phyloP scores from a whole-genome alignment of 441 rosid genomes.

The Lepidium campestre region DNA sequence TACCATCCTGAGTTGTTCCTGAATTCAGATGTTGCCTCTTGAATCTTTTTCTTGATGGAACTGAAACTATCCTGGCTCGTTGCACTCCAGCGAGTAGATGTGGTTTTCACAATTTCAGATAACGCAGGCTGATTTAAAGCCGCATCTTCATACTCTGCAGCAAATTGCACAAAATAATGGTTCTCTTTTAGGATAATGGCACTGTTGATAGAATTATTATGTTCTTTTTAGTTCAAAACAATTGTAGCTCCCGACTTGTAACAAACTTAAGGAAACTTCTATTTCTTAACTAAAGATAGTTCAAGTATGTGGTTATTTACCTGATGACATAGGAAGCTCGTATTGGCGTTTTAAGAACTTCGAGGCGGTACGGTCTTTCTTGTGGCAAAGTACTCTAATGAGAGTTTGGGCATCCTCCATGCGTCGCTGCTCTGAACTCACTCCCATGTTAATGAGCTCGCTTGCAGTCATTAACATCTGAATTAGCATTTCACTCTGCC shows the following conservation, averaged over 20 bases:
- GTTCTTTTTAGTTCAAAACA: conserved; percentile 14
- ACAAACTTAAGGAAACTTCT: neutral
- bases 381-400: conserved; percentile 90
- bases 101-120: conserved; percentile 66
- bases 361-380: conserved; percentile 88
- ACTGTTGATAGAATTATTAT: conserved; percentile 1
- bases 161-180: neutral
- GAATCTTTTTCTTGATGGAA: conserved; percentile 73
- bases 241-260: conserved; percentile 17
- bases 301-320: conserved; percentile 29
- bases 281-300: neutral
- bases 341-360: conserved; percentile 79
- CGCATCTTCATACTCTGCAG: conserved; percentile 70
- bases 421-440: conserved; percentile 44
- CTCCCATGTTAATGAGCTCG: conserved; percentile 62
- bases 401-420: conserved; percentile 75
- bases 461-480: conserved; percentile 91
- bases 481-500: conserved; percentile 72
- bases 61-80: conserved; percentile 58
- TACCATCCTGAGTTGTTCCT: conserved; percentile 59
- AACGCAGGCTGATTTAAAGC: conserved; percentile 46
- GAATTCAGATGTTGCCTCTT: conserved; percentile 76
- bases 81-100: conserved; percentile 66
- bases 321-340: conserved; percentile 95
- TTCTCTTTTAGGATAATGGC: neutral